phyloP scores from a whole-genome alignment of 139 green algal species.

The Chlamydomonas incerta region DNA sequence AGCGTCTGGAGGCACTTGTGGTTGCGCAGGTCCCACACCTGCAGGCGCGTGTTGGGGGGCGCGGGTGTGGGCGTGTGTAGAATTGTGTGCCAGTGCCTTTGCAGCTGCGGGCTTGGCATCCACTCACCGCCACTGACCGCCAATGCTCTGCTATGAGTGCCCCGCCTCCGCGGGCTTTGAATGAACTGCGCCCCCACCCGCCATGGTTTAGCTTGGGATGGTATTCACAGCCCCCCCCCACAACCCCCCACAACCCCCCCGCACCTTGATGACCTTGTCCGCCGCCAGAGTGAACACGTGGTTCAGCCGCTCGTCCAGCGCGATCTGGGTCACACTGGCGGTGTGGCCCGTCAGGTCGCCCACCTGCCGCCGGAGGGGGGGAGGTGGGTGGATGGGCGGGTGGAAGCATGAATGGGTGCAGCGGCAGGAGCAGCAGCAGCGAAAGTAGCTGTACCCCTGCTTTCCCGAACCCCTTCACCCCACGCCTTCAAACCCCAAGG shows the following conservation, averaged over 20 bases:
- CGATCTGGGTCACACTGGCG: slow-evolving; percentile 71
- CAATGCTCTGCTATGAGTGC: neutral
- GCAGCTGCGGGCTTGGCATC: too few species aligned
- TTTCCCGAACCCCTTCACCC: neutral
- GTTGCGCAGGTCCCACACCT: slow-evolving; percentile 87
- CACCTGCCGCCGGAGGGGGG: too few species aligned
- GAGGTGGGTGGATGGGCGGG: too few species aligned
- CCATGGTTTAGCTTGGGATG: too few species aligned
- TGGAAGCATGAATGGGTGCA: too few species aligned
- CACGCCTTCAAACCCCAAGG: neutral
- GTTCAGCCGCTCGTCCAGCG: slow-evolving; percentile 76
- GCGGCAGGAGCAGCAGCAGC: neutral
- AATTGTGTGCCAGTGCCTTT: neutral
- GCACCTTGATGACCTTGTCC: slow-evolving; percentile 81
- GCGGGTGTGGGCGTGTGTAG: too few species aligned
- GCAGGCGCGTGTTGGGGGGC: neutral
- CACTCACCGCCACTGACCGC: neutral
- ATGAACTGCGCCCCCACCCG: too few species aligned
- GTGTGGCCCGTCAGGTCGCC: slow-evolving; percentile 68
- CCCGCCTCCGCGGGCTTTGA: too few species aligned
- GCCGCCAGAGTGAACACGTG: slow-evolving; percentile 78
- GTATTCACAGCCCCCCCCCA: neutral
- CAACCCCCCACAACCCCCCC: neutral
- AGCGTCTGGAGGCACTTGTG: slow-evolving; percentile 86
- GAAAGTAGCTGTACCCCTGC: neutral